These are phyloP conservation scores for Dunaliella sp. DNA, from an alignment of 139 green algal genomes.

Conservation along the genomic window DNA sequence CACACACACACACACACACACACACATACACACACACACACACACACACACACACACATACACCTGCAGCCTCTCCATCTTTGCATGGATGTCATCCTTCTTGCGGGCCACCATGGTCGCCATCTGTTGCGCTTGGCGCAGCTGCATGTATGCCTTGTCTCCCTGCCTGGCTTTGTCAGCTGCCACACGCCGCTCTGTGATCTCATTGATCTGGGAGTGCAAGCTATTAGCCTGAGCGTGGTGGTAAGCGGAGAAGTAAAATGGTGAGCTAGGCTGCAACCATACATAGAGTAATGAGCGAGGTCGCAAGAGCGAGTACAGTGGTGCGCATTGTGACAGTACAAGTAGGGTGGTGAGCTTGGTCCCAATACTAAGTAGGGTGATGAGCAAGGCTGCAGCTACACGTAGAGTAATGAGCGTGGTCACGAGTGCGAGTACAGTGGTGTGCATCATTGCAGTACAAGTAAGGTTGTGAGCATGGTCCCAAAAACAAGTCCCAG, in stretches of 20 bases:
- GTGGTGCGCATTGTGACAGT: too few relatives aligned
- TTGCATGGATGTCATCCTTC: conserved; percentile 41
- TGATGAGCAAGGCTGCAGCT: neutral
- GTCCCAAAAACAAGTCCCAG: too few relatives aligned
- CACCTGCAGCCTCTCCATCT: conserved; percentile 43
- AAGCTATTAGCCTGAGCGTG: conserved; percentile 35
- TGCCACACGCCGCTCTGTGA: conserved; percentile 32
- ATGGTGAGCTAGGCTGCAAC: neutral
- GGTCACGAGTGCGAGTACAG: too few relatives aligned
- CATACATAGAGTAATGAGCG: neutral
- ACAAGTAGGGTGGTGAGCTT: too few relatives aligned
- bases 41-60: neutral
- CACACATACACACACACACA: neutral
- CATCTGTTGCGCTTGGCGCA: conserved; percentile 61
- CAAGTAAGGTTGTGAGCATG: too few relatives aligned
- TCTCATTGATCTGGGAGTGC: conserved; percentile 42
- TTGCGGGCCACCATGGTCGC: conserved; percentile 39
- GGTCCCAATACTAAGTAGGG: too few relatives aligned
- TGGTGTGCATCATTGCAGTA: too few relatives aligned
- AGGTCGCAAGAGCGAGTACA: too few relatives aligned
- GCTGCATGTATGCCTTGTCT: conserved; percentile 56
- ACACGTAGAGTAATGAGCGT: too few relatives aligned
- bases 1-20: neutral
- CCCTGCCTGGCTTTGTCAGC: conserved; percentile 23
- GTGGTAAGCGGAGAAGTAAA: neutral